Evolutionary conservation across 2,329 filamentous ascomycete species (phyloP), one percentile per base, ranked within the genome.

Genomic region (Elsinoe arachidis): DNA sequence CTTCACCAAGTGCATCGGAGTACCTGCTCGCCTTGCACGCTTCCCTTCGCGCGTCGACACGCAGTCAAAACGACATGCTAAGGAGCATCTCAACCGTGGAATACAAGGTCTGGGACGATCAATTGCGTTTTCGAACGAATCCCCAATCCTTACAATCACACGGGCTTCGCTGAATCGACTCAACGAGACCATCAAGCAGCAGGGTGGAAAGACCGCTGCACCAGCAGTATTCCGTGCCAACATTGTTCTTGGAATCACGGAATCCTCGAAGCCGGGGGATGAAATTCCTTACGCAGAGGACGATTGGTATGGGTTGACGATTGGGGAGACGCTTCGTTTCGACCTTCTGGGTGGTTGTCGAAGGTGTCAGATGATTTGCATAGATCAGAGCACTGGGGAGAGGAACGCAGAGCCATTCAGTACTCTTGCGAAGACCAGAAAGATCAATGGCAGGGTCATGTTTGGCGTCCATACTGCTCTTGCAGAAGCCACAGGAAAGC

Each of bases 311-410:
- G 77, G 72, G 14, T 65, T 96, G 39, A 76, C 73, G 7, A 86
- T 96, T 58, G 87, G 86, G 1, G 15, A 39, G 5, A 15, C 33
- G 12, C 70, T n/a, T n/a, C n/a, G 73, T 9, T 87, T 89, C 64
- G 78, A 86, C 60, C 82, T 95, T 65, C 73, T 97, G 3, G 92
- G 91, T 0, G 82, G 87, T 2, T 99, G 93, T 66, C 82, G 90
- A 60, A 78, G 93, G 59, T 99, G 93, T 65, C 90, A 96, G 69
- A 97, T 99, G 91, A 86, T 99, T 9, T 96, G 92, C 68, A 83
- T 97, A 46, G 85, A 99, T 66, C 93, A 96, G 69, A 76, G 83
- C 47, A 96, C 86, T 11, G 90, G 84, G 0, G 78, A 83, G 61
- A 87, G 84, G 69, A 83, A 84, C 61, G 83, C 90, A 61, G 93